Conservation (phyloP, 345 rosid genomes). For the Angophora floribunda region DNA sequence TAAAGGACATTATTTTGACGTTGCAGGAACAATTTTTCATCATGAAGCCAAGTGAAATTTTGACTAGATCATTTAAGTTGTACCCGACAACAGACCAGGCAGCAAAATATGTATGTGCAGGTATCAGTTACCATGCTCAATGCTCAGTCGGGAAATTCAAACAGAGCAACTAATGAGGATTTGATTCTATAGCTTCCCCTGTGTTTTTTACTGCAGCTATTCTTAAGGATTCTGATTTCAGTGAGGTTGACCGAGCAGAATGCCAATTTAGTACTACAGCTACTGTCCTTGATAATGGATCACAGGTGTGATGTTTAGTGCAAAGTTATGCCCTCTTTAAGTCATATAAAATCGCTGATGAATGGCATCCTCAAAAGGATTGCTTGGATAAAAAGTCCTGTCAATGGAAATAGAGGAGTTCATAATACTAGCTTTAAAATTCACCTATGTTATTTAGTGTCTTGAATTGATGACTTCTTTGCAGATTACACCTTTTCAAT, state of each 20-base stretch:
- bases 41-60: conserved; percentile 58
- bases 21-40: conserved; percentile 87
- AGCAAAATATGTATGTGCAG: conserved; percentile 65
- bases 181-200: background rate
- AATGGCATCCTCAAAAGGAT: background rate
- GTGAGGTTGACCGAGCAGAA: conserved; percentile 83
- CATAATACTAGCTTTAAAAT: background rate
- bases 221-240: conserved; percentile 77
- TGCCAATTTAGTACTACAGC: conserved; percentile 86
- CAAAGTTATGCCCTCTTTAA: background rate
- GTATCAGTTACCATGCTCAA: conserved; percentile 5
- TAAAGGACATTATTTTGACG: background rate
- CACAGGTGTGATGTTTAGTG: conserved; percentile 43
- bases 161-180: background rate
- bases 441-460: background rate
- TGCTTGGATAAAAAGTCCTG: background rate
- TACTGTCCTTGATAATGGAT: conserved; percentile 72
- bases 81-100: conserved; percentile 84
- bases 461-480: background rate
- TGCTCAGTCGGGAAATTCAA: background rate
- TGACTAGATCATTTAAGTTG: conserved; percentile 60
- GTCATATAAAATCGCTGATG: background rate
- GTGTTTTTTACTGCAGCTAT: conserved; percentile 45
- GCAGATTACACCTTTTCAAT: conserved; percentile 63
- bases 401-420: background rate